Evolutionary conservation across 768 basidiomycete genomes (phyloP), one percentile per base, ranked within the genome.

Genomic region (Collybia mongolica): DNA sequence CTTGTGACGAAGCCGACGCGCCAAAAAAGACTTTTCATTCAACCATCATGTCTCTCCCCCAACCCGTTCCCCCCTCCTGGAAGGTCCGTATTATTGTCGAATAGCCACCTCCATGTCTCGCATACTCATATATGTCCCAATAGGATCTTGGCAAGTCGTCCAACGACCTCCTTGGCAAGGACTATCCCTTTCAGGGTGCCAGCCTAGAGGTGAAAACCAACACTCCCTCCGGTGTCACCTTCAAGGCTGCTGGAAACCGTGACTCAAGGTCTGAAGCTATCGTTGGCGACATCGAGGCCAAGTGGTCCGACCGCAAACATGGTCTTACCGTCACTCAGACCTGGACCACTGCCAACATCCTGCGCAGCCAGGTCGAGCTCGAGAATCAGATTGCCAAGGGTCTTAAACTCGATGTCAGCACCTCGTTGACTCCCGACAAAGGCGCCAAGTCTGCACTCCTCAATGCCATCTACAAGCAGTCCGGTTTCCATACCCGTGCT

Each of bases 341-440:
- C 49, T 99, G 97, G 97, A 93, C 92, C 48, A 98, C 96, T 64
- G 61, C 83, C 67, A 99, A 99, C 79, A 71, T 87, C 65, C 88
- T 99, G 77, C 88, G 88, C 69, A 88, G 88, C 58, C 84, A 88
- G 68, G 70, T 98, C 57, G 97, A 99, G 80, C 77, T 98, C 66
- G 94, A 98, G 73, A 94, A 98, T 79, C 86, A 93, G 76, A 82
- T 98, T 67, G 93, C 96, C 62, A 89, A 94, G 75, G 97, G 96
- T 54, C 84, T 99, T 76, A 99, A 99, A 79, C 76, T 99, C 65
- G 96, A 98, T 68, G 69, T 98, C 49, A 76, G 76, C 64, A 88
- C 92, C 57, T 79, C 86, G 38, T 81, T 99, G 58, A 75, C 85
- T 59, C 93, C 96, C 40, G 89, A 91, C 64, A 95, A 93, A 72